Percentiles rank a stretch among this genome's conserved stretches.
phyloP scores from a whole-genome alignment of 2,329 filamentous ascomycete genomes.

The Phialemoniopsis sp. region DNA sequence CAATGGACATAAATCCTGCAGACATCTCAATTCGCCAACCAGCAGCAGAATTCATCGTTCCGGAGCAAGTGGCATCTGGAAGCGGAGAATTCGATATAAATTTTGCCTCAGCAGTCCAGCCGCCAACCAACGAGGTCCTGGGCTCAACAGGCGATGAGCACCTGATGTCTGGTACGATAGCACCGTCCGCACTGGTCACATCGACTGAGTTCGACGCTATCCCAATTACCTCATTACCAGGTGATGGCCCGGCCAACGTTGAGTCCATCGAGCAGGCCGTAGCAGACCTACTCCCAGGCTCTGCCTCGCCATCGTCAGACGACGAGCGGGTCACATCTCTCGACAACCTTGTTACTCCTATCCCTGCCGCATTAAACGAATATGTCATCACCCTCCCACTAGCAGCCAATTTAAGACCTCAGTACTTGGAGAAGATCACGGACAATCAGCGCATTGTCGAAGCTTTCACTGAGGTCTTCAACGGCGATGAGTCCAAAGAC shows the following conservation, averaged over 20 bases:
- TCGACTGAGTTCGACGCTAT: slow-evolving; percentile 1
- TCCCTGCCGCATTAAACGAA: slow-evolving; percentile 26
- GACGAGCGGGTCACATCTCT: slow-evolving; percentile 1
- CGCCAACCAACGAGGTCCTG: too few species aligned
- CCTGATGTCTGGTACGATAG: slow-evolving; percentile 1
- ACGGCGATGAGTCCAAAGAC: slow-evolving; percentile 26
- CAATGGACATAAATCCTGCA: too few species aligned
- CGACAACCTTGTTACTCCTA: neutral
- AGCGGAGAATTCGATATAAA: too few species aligned
- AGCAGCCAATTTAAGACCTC: slow-evolving; percentile 43
- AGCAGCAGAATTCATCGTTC: too few species aligned
- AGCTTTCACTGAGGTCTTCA: slow-evolving; percentile 39
- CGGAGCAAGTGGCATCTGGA: too few species aligned
- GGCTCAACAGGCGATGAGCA: too few species aligned
- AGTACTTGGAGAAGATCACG: slow-evolving; percentile 46
- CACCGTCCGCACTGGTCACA: slow-evolving; percentile 5
- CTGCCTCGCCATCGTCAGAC: slow-evolving; percentile 3
- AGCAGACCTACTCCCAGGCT: too few species aligned
- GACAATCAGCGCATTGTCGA: slow-evolving; percentile 37
- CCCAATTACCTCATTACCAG: neutral
- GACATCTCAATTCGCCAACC: too few species aligned
- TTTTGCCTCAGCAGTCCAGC: too few species aligned
- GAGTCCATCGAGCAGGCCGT: neutral
- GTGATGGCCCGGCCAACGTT: neutral
- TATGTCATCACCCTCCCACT: slow-evolving; percentile 55